Conservation (phyloP, 2,329 filamentous ascomycete species). For the Xenoacremonium recifei region DNA sequence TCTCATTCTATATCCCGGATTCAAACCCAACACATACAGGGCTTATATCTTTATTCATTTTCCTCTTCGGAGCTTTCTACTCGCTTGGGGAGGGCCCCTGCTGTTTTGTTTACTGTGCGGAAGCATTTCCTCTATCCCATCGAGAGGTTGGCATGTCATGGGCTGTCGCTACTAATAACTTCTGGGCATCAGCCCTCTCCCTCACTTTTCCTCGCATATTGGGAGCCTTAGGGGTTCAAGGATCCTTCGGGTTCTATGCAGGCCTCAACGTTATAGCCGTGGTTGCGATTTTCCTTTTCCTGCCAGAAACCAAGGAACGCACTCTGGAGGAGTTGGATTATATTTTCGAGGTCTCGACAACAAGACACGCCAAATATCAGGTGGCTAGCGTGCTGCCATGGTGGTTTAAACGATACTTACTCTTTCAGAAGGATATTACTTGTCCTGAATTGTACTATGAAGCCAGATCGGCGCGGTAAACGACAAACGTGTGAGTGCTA, state of each 20-base stretch:
- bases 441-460: slow-evolving; percentile 35
- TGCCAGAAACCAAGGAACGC: neutral
- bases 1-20: neutral
- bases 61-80: neutral
- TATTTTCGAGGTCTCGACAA: neutral
- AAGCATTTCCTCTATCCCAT: neutral
- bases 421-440: slow-evolving; percentile 30
- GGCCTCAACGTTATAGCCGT: neutral
- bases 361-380: neutral
- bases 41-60: neutral
- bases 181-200: neutral
- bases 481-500: too few species aligned
- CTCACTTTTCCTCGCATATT: neutral
- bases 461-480: too few species aligned
- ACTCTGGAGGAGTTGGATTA: neutral
- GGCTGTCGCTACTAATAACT: neutral
- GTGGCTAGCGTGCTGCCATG: neutral
- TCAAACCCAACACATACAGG: neutral
- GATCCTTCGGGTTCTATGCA: neutral
- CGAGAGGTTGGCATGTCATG: neutral
- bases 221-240: neutral
- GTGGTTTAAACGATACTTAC: slow-evolving; percentile 23
- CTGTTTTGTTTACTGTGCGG: neutral
- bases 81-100: too few species aligned
- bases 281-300: neutral